Base-by-base conservation (phyloP, 495 filamentous ascomycete genomes). In the Astrothelium macrocarpum region DNA sequence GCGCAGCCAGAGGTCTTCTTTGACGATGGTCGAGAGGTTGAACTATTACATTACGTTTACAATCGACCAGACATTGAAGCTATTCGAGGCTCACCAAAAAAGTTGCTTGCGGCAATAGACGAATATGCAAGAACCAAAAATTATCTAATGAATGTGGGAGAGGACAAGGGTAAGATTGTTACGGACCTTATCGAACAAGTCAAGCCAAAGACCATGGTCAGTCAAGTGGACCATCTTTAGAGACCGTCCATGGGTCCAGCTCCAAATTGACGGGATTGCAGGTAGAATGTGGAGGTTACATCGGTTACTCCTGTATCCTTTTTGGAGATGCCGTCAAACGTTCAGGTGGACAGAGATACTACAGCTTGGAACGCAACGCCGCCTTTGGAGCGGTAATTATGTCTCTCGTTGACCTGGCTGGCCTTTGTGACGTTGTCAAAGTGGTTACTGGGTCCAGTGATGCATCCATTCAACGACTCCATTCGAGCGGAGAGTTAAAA, bases 71-170 rank as follows among this genome's bases (percentile, higher is more conserved):
- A 83, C 64, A 66, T 82, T 46, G 80, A 84, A 11, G 72, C 81
- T 20, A 79, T 92, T 60, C 78, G 84, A 23, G 82, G 81, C n/a
- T 82, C 83, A 45, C 89, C 90, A 0, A 65, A 77, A 7, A 80
- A 76, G 43, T 80, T 95, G 5, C 77, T 93, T 1, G 72, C 80
- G 28, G 81, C 82, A 2, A 92, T 95, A 68, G 87, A 94, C 67
- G 82, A 87, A 26, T 95, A 82, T 72, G 86, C 78, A 28, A 75
- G 78, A 12, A 84, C 81, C 1, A 75, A 82, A 58, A 84, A 82
- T 31, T 87, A 88, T 62, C 79, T 94, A 58, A 91, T 92, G 85
- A 93, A 90, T 62, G 81, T 95, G 32, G 90, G 90, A 20, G 78
- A 83, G 53, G 73, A 82, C 61, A 95, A 95, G 68, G 89, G 87